These are phyloP conservation scores for Coniochaeta ligniaria DNA, from an alignment of 2,329 filamentous ascomycete species.

Conservation along the genomic window DNA sequence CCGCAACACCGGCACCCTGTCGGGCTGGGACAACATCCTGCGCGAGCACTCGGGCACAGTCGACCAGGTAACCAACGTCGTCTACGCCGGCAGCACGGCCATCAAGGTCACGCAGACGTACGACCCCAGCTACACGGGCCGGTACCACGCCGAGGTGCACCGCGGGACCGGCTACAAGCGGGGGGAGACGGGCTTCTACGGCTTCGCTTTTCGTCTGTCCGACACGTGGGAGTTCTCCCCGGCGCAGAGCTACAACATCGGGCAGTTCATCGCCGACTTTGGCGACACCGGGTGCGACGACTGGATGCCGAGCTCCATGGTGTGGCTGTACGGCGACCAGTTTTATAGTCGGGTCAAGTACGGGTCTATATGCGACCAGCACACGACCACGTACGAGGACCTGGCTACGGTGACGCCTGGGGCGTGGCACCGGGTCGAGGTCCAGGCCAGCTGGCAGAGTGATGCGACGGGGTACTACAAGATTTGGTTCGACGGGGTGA, in stretches of 20 bases:
- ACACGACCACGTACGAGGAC: slow-evolving; percentile 19
- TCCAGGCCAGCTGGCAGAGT: slow-evolving; percentile 37
- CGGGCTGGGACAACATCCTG: slow-evolving; percentile 31
- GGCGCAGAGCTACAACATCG: slow-evolving; percentile 37
- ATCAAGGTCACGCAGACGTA: slow-evolving; percentile 39
- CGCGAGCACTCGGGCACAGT: slow-evolving; percentile 34
- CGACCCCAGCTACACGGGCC: slow-evolving; percentile 30
- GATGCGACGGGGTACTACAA: slow-evolving; percentile 35
- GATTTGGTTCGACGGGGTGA: slow-evolving; percentile 37
- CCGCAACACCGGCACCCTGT: slow-evolving; percentile 30
- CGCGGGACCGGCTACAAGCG: slow-evolving; percentile 35
- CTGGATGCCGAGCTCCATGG: slow-evolving; percentile 41
- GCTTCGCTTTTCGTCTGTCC: slow-evolving; percentile 42
- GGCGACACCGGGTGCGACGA: slow-evolving; percentile 33
- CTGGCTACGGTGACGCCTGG: slow-evolving; percentile 32
- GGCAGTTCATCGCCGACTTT: slow-evolving; percentile 45
- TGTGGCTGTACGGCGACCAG: slow-evolving; percentile 36
- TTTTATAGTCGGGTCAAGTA: slow-evolving; percentile 34
- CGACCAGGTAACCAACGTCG: slow-evolving; percentile 30
- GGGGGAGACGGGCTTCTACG: slow-evolving; percentile 39
- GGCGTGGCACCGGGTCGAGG: slow-evolving; percentile 36
- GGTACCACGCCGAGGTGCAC: slow-evolving; percentile 41
- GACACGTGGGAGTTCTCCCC: slow-evolving; percentile 36
- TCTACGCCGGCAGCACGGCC: slow-evolving; percentile 27
- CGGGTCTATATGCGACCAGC: slow-evolving; percentile 28